Evolutionary conservation across 192 early-diverging fungal species (phyloP), one percentile per base, ranked within the genome.

Genomic region (Gamsiella multidivaricata): DNA sequence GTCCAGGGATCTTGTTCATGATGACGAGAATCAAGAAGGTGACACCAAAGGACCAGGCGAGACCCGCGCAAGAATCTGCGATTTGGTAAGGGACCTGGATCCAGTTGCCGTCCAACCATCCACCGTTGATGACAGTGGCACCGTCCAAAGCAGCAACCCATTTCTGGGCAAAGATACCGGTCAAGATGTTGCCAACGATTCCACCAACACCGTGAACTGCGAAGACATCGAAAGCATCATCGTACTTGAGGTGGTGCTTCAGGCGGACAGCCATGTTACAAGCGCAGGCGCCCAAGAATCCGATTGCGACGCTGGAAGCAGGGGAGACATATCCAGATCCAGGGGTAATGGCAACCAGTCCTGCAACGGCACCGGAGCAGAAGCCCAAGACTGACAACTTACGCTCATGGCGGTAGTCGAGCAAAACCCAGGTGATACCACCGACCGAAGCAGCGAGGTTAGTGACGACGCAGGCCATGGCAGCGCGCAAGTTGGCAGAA

Each of bases 161-260:
- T 32, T 84, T 87, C 65, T 94, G 85, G 22, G 97, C 96, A 86
- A 97, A 98, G 34, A 98, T 61, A 69, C 96, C 97, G 5, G 96
- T 96, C 36, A 96, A 79, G n/a, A 98, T 69, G 58, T 89, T 89
- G 50, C 97, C 97, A 33, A 93, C 81, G 36, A 91, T 59, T 41
- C 95, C 96, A 53, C 94, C 92, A 22, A 95, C 85, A 53, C 92
- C 95, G 71, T 98, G 96, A 6, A 94, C 88, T 69, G 91, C 89
- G 88, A 93, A 98, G 17, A 94, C 95, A 81, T 98, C 95, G 45
- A 95, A 88, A 28, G 95, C 91, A 83, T 97, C 94, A 76, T 97
- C 97, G 83, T 92, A 96, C 37, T 93, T 89, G 63, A 96, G 82
- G 43, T 84, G 80, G 63, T 91, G 88, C 90, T 98, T 98, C 54